Conservation (phyloP, 1,284 basidiomycete genomes). For the Pseudomicrostroma phylloplanum region DNA sequence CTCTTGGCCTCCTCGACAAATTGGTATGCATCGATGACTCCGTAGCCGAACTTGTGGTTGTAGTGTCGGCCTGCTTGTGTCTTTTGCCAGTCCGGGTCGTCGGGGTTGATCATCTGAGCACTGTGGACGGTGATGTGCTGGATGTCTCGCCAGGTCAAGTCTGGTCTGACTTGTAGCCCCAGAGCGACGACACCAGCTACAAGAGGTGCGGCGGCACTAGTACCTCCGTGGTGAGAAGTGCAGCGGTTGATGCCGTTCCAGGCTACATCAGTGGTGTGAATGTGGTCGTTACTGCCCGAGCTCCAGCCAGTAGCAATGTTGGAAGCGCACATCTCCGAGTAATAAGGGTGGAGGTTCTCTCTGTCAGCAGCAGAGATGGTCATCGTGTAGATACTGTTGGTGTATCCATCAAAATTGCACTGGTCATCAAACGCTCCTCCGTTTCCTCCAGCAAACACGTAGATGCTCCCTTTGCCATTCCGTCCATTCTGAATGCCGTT, state of each 20-base stretch:
- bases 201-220: slow-evolving; percentile 93
- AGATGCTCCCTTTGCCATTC: slow-evolving; percentile 82
- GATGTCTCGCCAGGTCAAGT: slow-evolving; percentile 92
- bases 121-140: slow-evolving; percentile 82
- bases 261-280: slow-evolving; percentile 78
- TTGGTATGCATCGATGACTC: slow-evolving; percentile 73
- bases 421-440: slow-evolving; percentile 87
- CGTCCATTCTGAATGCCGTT: slow-evolving; percentile 91
- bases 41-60: slow-evolving; percentile 97
- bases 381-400: slow-evolving; percentile 92
- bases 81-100: slow-evolving; percentile 89
- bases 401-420: slow-evolving; percentile 99
- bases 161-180: slow-evolving; percentile 57
- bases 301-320: slow-evolving; percentile 95
- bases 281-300: slow-evolving; percentile 77
- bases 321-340: slow-evolving; percentile 93
- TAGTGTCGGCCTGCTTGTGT: slow-evolving; percentile 73
- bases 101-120: slow-evolving; percentile 71
- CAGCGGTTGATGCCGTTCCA: slow-evolving; percentile 69
- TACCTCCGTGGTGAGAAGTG: slow-evolving; percentile 80
- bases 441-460: slow-evolving; percentile 96
- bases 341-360: slow-evolving; percentile 87
- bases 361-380: slow-evolving; percentile 91
- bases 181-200: slow-evolving; percentile 53
- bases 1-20: slow-evolving; percentile 74